Evolutionary conservation across 192 early-diverging fungal genomes (phyloP).

Genomic region (Spinellus fusiger): DNA sequence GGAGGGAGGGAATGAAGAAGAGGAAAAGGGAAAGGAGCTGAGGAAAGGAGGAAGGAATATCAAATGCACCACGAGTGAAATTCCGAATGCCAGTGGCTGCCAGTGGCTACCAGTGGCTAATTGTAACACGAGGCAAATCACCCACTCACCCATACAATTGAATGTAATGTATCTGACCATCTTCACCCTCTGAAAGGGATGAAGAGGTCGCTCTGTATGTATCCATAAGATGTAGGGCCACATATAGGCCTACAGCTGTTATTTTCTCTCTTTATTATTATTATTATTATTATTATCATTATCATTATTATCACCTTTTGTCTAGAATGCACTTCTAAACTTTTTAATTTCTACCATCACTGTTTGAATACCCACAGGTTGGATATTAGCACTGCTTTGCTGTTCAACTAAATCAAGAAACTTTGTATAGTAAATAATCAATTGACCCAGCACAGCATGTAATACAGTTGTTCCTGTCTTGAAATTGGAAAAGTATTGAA

Average conservation of each 20-base stretch:
- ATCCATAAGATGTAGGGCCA: too few relatives aligned
- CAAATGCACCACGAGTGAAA: not conserved
- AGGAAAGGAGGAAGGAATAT: not conserved
- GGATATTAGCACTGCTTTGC: slow-evolving; percentile 28
- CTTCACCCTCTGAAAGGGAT: too few relatives aligned
- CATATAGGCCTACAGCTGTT: too few relatives aligned
- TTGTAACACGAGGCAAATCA: too few relatives aligned
- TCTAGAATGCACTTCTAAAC: slow-evolving; percentile 64
- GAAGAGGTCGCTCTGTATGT: too few relatives aligned
- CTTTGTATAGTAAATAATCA: slow-evolving; percentile 89
- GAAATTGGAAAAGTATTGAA: slow-evolving; percentile 93
- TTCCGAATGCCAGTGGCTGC: not conserved
- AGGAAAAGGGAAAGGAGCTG: not conserved
- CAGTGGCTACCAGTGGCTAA: too few relatives aligned
- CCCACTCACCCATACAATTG: too few relatives aligned
- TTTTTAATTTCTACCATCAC: slow-evolving; percentile 98
- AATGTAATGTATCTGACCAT: too few relatives aligned
- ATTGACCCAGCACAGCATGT: slow-evolving; percentile 81
- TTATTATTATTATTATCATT: too few relatives aligned
- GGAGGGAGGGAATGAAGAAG: not conserved
- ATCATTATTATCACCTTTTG: not conserved
- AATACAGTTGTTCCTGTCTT: slow-evolving; percentile 90
- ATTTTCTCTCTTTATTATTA: too few relatives aligned
- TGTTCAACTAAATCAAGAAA: slow-evolving; percentile 81
- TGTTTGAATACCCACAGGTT: slow-evolving; percentile 85